Evolutionary conservation across 2,329 filamentous ascomycete genomes (phyloP).

Genomic region (Leptographium lundbergii): DNA sequence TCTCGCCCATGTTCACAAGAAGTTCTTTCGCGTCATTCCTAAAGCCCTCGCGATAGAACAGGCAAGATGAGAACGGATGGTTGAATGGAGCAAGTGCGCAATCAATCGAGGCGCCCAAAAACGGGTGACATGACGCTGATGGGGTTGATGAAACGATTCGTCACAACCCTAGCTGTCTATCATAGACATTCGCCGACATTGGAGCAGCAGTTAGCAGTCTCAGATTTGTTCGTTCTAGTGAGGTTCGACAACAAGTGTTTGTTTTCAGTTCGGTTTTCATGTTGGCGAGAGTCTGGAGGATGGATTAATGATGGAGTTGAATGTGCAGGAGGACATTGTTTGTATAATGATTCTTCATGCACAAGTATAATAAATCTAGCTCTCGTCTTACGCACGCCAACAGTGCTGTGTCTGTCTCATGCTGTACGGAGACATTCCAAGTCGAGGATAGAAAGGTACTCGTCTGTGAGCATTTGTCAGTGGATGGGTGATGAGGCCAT

Average conservation of each 20-base stretch:
- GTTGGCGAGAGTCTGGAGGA: background rate
- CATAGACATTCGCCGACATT: too few species aligned
- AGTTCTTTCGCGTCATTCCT: too few species aligned
- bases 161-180: too few species aligned
- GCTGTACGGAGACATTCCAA: background rate
- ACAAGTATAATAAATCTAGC: background rate
- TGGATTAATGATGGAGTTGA: background rate
- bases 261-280: background rate
- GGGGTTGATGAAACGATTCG: too few species aligned
- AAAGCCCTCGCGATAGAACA: background rate
- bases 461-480: background rate
- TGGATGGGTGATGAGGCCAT: background rate
- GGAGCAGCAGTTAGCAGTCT: background rate
- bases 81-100: background rate
- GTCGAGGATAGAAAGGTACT: conserved; percentile 4
- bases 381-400: background rate
- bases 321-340: background rate
- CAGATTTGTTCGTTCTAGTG: background rate
- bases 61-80: background rate
- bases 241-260: background rate
- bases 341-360: background rate
- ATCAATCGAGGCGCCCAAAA: background rate
- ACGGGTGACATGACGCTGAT: background rate
- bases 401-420: background rate
- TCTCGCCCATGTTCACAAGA: background rate